Evolutionary conservation across 768 basidiomycete species (phyloP).

Genomic region (Suillus occidentalis): DNA sequence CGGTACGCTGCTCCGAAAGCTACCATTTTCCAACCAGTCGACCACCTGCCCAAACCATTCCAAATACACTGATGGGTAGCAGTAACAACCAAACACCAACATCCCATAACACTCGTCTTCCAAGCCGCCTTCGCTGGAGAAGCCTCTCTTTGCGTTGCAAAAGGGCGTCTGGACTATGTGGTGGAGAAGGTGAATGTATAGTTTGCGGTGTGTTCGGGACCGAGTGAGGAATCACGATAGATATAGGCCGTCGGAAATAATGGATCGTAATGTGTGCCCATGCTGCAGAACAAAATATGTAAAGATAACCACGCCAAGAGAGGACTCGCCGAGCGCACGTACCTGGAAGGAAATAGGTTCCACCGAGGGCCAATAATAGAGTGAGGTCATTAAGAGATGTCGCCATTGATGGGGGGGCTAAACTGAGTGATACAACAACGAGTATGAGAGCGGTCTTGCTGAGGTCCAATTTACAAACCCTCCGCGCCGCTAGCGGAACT

Average conservation of each 20-base stretch:
- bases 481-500: slow-evolving; percentile 44
- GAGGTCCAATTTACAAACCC: slow-evolving; percentile 40
- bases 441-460: slow-evolving; percentile 45
- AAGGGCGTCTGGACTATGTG: slow-evolving; percentile 59
- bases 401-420: slow-evolving; percentile 42
- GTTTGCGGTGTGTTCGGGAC: slow-evolving; percentile 19
- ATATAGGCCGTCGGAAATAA: slow-evolving; percentile 79
- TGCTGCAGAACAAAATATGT: slow-evolving; percentile 37
- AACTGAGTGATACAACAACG: slow-evolving; percentile 43
- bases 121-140: slow-evolving; percentile 72
- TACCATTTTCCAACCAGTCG: slow-evolving; percentile 56
- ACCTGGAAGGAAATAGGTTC: slow-evolving; percentile 68
- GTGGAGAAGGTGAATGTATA: slow-evolving; percentile 21
- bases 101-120: slow-evolving; percentile 79
- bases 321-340: slow-evolving; percentile 13
- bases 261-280: slow-evolving; percentile 80
- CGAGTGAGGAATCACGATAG: slow-evolving; percentile 68
- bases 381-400: slow-evolving; percentile 46
- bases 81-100: slow-evolving; percentile 77
- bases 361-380: slow-evolving; percentile 50
- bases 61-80: slow-evolving; percentile 56
- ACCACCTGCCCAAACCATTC: slow-evolving; percentile 58
- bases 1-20: background rate
- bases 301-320: slow-evolving; percentile 1
- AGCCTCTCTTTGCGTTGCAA: slow-evolving; percentile 84